These are phyloP conservation scores for Aspergillus japonicus DNA, from an alignment of 2,329 filamentous ascomycete genomes.

Conservation along the genomic window DNA sequence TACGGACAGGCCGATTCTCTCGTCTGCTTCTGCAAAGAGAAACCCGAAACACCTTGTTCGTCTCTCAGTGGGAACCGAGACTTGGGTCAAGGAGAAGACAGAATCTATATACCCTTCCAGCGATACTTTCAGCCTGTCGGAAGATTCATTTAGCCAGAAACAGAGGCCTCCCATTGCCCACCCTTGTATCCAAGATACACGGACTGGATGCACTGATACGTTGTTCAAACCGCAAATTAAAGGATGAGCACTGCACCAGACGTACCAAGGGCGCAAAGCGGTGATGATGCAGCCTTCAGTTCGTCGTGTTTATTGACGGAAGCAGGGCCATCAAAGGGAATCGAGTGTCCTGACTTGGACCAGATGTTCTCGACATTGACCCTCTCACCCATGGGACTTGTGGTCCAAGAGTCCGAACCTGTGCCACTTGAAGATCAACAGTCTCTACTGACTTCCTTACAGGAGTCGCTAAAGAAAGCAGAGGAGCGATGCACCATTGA, in stretches of 20 bases:
- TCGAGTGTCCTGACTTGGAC: slow-evolving; percentile 27
- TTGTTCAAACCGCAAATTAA: background rate
- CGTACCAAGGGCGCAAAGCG: background rate
- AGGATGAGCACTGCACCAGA: background rate
- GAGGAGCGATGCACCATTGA: slow-evolving; percentile 29
- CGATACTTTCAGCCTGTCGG: background rate
- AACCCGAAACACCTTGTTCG: background rate
- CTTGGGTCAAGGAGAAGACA: too few species aligned
- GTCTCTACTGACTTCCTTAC: slow-evolving; percentile 36
- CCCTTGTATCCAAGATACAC: too few species aligned
- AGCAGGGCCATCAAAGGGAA: background rate
- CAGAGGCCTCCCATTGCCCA: background rate
- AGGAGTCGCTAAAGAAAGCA: slow-evolving; percentile 28
- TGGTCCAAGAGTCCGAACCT: slow-evolving; percentile 16
- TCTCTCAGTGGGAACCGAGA: background rate
- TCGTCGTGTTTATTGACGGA: background rate
- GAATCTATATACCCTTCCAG: background rate
- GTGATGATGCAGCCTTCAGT: background rate
- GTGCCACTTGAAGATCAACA: slow-evolving; percentile 31
- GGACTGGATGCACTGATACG: too few species aligned
- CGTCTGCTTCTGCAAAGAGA: background rate
- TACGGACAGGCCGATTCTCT: background rate
- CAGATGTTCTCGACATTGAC: slow-evolving; percentile 27
- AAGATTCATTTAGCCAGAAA: background rate
- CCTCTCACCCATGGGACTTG: slow-evolving; percentile 21